A percentile compares a stretch with the other conserved stretches of the same genome.
These are phyloP conservation scores for Aaosphaeria arxii DNA, from an alignment of 2,329 filamentous ascomycete genomes.

Conservation along the genomic window DNA sequence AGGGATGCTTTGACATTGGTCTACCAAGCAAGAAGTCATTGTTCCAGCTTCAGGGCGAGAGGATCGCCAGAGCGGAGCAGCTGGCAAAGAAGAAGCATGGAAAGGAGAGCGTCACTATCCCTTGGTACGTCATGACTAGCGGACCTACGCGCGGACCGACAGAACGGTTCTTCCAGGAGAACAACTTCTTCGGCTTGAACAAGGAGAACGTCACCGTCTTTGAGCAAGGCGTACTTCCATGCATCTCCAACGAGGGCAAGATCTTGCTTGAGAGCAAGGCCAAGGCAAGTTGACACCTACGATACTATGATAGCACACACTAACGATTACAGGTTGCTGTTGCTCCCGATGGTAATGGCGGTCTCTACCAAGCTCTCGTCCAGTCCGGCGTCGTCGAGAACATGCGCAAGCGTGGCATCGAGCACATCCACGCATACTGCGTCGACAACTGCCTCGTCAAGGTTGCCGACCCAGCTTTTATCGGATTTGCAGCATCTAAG, in stretches of 20 bases:
- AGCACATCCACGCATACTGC: constrained; percentile 97
- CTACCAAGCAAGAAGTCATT: constrained; percentile 89
- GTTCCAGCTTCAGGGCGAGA: constrained; percentile 96
- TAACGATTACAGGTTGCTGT: constrained; percentile 64
- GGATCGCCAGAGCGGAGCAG: constrained; percentile 81
- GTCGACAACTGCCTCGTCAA: constrained; percentile 99
- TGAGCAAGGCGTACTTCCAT: constrained; percentile 94
- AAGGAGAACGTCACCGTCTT: constrained; percentile 88
- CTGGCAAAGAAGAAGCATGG: constrained; percentile 71
- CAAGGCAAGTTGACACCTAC: constrained; percentile 51
- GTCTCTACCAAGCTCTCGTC: constrained; percentile 89
- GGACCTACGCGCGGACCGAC: constrained; percentile 89
- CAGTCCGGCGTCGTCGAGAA: constrained; percentile 77
- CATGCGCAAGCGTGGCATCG: constrained; percentile 82
- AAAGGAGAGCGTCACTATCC: constrained; percentile 61
- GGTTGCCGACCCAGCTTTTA: constrained; percentile 94
- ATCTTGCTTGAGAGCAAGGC: constrained; percentile 89
- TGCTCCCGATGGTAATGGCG: constrained; percentile 94
- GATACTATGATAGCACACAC: no score
- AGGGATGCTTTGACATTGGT: constrained; percentile 96
- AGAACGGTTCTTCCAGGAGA: constrained; percentile 86
- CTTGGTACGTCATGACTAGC: constrained; percentile 99
- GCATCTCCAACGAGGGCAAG: constrained; percentile 96
- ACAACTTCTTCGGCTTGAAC: constrained; percentile 86
- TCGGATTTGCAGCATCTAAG: constrained; percentile 86